Evolutionary conservation across 2,329 filamentous ascomycete genomes (phyloP).

Genomic region (Clonostachys sp.): DNA sequence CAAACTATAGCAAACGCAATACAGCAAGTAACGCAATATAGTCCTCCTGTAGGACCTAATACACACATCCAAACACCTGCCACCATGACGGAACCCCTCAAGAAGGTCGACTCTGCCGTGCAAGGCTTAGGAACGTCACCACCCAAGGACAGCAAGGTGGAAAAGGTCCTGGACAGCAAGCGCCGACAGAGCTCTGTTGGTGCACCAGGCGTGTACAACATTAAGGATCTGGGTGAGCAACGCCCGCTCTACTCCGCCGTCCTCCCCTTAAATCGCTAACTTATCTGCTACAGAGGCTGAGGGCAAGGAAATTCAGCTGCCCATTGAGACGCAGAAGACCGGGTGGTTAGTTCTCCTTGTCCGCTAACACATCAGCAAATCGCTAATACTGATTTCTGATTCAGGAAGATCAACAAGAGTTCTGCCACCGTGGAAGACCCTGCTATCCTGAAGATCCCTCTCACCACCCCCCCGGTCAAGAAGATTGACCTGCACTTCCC

Average conservation of each 20-base stretch:
- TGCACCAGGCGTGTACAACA: conserved; percentile 64
- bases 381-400: not conserved
- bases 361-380: not conserved
- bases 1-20: not conserved
- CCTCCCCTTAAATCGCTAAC: conserved; percentile 5
- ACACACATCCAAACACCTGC: conserved; percentile 7
- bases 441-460: conserved; percentile 73
- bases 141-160: conserved; percentile 36
- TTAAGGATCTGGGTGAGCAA: conserved; percentile 78
- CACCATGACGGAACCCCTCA: conserved; percentile 52
- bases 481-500: conserved; percentile 93
- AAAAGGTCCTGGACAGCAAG: conserved; percentile 45
- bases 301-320: conserved; percentile 66
- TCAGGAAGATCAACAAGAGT: conserved; percentile 92
- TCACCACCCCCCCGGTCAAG: conserved; percentile 81
- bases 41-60: too few relatives aligned
- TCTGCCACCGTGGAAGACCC: conserved; percentile 75
- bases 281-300: conserved; percentile 57
- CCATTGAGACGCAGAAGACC: conserved; percentile 79
- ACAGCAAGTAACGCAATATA: not conserved
- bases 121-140: conserved; percentile 70
- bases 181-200: conserved; percentile 69
- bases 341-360: conserved; percentile 63
- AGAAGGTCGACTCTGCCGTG: conserved; percentile 89
- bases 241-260: not conserved